Conservation (phyloP, 768 basidiomycete genomes). For the Candolleomyces eurysporus region DNA sequence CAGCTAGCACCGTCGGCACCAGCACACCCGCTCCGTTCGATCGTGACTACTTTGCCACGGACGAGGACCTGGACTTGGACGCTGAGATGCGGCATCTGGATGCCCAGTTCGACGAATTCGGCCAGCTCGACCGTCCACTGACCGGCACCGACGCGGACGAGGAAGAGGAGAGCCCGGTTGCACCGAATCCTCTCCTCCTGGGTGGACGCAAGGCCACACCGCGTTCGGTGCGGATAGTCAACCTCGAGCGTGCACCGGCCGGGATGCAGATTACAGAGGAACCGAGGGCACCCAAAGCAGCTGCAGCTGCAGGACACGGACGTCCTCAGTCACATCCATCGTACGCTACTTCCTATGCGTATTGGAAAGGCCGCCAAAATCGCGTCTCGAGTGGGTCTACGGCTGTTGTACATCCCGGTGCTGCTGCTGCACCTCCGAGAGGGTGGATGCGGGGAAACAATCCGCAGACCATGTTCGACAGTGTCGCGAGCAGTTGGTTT, state of each 20-base stretch:
- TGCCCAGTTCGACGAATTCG: background rate
- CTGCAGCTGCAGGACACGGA: constrained; percentile 31
- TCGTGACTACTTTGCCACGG: constrained; percentile 1
- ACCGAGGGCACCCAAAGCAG: constrained; percentile 26
- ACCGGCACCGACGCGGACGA: background rate
- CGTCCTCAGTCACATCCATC: constrained; percentile 47
- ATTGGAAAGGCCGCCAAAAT: constrained; percentile 22
- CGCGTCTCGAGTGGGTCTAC: constrained; percentile 3
- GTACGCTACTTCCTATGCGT: constrained; percentile 14
- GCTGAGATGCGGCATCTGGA: constrained; percentile 2
- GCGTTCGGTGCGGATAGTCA: constrained; percentile 80
- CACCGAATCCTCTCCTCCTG: constrained; percentile 26
- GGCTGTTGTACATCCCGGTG: background rate
- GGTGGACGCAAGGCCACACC: constrained; percentile 79
- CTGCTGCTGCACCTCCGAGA: constrained; percentile 8
- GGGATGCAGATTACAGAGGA: constrained; percentile 21
- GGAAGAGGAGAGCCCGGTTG: constrained; percentile 18
- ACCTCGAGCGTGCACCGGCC: constrained; percentile 47
- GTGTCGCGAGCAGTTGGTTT: constrained; percentile 13
- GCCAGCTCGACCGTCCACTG: background rate
- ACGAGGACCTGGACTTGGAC: constrained; percentile 5
- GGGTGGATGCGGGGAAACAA: constrained; percentile 18
- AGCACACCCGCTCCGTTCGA: constrained; percentile 8
- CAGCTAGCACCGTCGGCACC: constrained; percentile 56
- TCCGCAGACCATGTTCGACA: constrained; percentile 17